Evolutionary conservation across 2,329 filamentous ascomycete genomes (phyloP).

Genomic region (Nemania serpens): DNA sequence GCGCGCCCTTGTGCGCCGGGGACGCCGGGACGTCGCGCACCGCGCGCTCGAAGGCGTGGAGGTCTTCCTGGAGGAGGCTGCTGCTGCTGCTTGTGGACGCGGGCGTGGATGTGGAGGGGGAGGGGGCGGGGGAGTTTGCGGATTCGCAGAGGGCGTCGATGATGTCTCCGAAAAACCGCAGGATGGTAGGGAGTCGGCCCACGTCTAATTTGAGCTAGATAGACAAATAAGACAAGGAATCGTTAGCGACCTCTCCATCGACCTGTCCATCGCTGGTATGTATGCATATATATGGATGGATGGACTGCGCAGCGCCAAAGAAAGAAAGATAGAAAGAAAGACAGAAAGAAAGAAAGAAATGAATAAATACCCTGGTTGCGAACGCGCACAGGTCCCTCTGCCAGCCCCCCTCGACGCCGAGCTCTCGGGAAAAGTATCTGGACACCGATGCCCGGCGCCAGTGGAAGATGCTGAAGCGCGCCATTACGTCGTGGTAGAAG

Average conservation of each 20-base stretch:
- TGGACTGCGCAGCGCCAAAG: neutral
- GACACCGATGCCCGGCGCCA: constrained; percentile 12
- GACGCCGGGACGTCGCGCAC: neutral
- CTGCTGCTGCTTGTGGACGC: neutral
- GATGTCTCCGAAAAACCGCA: constrained; percentile 15
- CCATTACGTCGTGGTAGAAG: constrained; percentile 21
- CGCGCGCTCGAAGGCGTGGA: constrained; percentile 7
- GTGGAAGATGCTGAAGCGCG: constrained; percentile 22
- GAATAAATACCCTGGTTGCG: constrained; percentile 9
- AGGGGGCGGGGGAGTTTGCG: no score
- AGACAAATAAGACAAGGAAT: neutral
- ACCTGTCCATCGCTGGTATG: neutral
- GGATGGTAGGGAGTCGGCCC: constrained; percentile 9
- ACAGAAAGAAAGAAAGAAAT: neutral
- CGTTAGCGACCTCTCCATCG: neutral
- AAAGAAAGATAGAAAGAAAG: neutral
- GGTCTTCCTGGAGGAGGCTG: neutral
- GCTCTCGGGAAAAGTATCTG: constrained; percentile 4
- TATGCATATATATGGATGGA: neutral
- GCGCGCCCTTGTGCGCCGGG: neutral
- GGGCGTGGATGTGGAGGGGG: no score
- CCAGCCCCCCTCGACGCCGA: constrained; percentile 16
- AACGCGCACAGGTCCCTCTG: constrained; percentile 19
- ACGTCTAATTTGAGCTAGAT: constrained; percentile 16
- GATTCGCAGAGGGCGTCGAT: constrained; percentile 8